phyloP scores from a whole-genome alignment of 108 stramenopile species.

The Epithemia pelagica region DNA sequence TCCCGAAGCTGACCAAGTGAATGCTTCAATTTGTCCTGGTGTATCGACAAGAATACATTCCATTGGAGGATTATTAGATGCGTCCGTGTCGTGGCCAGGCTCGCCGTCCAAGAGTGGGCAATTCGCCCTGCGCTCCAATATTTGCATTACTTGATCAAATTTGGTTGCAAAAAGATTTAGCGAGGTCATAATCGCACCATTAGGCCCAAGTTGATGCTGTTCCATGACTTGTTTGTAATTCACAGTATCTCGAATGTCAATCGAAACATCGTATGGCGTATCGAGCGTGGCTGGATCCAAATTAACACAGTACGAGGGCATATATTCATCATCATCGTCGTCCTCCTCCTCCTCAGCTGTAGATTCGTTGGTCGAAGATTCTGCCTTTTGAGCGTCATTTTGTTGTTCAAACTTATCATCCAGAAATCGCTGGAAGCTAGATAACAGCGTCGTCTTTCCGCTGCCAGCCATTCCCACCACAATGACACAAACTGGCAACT shows the following conservation, averaged over 20 bases:
- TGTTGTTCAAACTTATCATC: constrained; percentile 17
- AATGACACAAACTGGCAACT: constrained; percentile 69
- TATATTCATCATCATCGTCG: not conserved
- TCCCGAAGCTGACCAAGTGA: constrained; percentile 99
- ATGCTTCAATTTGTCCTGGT: constrained; percentile 99
- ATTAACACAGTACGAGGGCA: constrained; percentile 87
- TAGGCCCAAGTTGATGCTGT: constrained; percentile 97
- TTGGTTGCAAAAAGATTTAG: constrained; percentile 97
- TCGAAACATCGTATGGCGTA: constrained; percentile 89
- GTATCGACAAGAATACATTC: constrained; percentile 95
- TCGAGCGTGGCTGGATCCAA: constrained; percentile 94
- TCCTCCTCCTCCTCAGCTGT: not conserved
- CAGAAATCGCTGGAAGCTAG: constrained; percentile 56
- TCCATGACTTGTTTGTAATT: constrained; percentile 97
- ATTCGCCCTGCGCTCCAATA: constrained; percentile 82
- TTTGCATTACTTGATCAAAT: constrained; percentile 95
- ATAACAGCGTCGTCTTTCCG: constrained; percentile 86
- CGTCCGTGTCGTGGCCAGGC: constrained; percentile 9
- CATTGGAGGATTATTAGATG: constrained; percentile 8
- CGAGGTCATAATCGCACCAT: constrained; percentile 97
- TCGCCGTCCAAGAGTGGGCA: no score
- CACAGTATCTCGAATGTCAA: constrained; percentile 99
- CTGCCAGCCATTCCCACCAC: constrained; percentile 92
- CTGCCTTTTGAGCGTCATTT: constrained; percentile 1
- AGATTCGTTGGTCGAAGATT: not conserved